Conservation (phyloP, 2,329 filamentous ascomycete species). For the Ploettnerulaceae sp. region DNA sequence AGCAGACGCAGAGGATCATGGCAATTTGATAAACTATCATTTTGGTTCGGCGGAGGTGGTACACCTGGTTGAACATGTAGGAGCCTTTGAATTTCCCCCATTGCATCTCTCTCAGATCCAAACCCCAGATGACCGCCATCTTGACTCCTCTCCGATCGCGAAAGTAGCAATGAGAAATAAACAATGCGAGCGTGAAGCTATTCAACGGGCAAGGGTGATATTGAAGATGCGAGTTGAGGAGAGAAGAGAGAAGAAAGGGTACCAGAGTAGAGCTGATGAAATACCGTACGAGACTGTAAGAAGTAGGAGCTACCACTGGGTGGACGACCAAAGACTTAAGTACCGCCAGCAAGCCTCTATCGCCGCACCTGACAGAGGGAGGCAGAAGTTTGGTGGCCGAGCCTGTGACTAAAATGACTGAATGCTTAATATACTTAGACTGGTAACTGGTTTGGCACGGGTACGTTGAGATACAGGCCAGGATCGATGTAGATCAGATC, state of each 20-base stretch:
- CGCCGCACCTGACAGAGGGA: neutral
- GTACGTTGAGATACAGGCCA: too few relatives aligned
- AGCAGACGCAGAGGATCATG: slow-evolving; percentile 53
- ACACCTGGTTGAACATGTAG: slow-evolving; percentile 54
- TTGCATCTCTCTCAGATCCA: slow-evolving; percentile 52
- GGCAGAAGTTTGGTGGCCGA: slow-evolving; percentile 3
- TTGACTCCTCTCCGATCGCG: too few relatives aligned
- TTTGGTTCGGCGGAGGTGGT: slow-evolving; percentile 51
- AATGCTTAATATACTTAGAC: too few relatives aligned
- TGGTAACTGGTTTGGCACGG: too few relatives aligned
- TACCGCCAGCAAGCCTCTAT: neutral
- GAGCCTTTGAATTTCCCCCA: slow-evolving; percentile 52
- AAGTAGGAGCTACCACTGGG: neutral
- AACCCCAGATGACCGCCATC: slow-evolving; percentile 51
- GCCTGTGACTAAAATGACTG: neutral
- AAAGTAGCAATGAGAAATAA: too few relatives aligned
- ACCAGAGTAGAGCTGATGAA: neutral
- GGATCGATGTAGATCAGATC: too few relatives aligned
- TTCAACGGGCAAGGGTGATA: neutral
- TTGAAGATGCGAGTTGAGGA: neutral
- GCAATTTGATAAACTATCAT: slow-evolving; percentile 57
- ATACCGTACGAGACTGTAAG: neutral
- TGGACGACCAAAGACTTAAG: neutral
- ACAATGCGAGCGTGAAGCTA: too few relatives aligned
- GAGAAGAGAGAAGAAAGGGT: neutral